Conservation (phyloP, 2,329 filamentous ascomycete species). For the Tolypocladium ophioglossoides region DNA sequence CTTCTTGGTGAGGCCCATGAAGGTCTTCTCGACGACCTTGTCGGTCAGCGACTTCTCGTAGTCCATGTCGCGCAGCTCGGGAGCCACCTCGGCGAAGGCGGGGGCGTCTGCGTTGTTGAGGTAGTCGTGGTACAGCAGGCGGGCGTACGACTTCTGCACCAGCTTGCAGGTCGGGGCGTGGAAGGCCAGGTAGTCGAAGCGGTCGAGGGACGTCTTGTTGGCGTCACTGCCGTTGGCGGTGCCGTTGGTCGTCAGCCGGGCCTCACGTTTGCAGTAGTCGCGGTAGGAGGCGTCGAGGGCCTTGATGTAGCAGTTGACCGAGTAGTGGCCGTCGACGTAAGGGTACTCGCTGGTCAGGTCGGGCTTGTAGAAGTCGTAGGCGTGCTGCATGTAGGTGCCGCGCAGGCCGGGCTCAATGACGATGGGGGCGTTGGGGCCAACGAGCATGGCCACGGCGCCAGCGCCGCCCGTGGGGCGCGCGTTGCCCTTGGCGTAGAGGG, state of each 20-base stretch:
- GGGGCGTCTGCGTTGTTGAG: slow-evolving; percentile 56
- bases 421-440: slow-evolving; percentile 68
- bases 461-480: slow-evolving; percentile 74
- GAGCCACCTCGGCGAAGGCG: slow-evolving; percentile 62
- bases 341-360: slow-evolving; percentile 82
- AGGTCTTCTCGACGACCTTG: slow-evolving; percentile 78
- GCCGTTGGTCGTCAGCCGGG: slow-evolving; percentile 34
- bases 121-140: slow-evolving; percentile 80
- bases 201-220: slow-evolving; percentile 57
- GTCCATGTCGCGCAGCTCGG: slow-evolving; percentile 67
- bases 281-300: slow-evolving; percentile 74
- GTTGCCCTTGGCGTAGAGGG: slow-evolving; percentile 74
- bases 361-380: slow-evolving; percentile 87
- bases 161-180: slow-evolving; percentile 82
- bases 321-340: slow-evolving; percentile 76
- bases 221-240: slow-evolving; percentile 32
- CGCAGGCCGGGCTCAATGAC: slow-evolving; percentile 70
- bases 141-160: slow-evolving; percentile 75
- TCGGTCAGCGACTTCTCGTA: slow-evolving; percentile 72
- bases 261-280: slow-evolving; percentile 67
- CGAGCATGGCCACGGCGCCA: slow-evolving; percentile 66
- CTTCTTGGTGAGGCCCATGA: slow-evolving; percentile 78
- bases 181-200: slow-evolving; percentile 77
- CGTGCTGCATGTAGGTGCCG: slow-evolving; percentile 72
- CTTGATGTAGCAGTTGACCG: slow-evolving; percentile 70